Base-by-base conservation (phyloP, 2,329 filamentous ascomycete species). In the Scedosporium aurantiacum region DNA sequence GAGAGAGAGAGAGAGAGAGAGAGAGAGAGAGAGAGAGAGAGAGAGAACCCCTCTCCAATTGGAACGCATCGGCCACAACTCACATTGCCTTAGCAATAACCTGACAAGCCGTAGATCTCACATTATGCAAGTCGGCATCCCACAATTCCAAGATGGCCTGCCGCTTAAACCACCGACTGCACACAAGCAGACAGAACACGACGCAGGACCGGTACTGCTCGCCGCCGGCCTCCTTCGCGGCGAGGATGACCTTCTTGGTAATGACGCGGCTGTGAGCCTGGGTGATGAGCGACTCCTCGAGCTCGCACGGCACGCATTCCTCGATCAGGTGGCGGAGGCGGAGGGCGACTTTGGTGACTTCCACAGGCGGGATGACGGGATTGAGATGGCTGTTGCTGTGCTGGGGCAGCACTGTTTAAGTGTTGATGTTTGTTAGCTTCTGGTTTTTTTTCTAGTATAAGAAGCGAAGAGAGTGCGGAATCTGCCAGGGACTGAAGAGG, bases 291-390 rank as follows among this genome's bases (percentile, higher is more conserved):
- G 79, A 79, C 70, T 90, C 85, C 62, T 94, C 87, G 45, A 99
- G 80, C 73, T 99, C 94, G 76, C 90, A 97, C 1, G 93, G 90
- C 27, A 99, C 84, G 61, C 91, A 87, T 71, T 91, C 84, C 74
- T 96, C 91, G 68, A 99, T 86, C 67, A 96, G 85, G 71, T 95
- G 91, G 68, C 93, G 95, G 65, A 99, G 79, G 62, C 91, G 90
- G 16, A 99, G 82, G 27, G 92, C 93, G 61, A 95, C 82, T 71
- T 92, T 92, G 64, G 93, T 97, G 64, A 97, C 92, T 68, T 94
- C 88, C 63, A 82, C 79, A 12, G 92, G 80, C 1, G 90, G 83
- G 41, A 93, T 85, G 28, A 88, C 85, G 10, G 89, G 86, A 50
- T 84, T 74, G 52, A 86, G 75, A 1, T 78, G 71, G 12, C 82